Percentiles rank a stretch among this genome's conserved stretches.
Conservation (phyloP, 2,329 filamentous ascomycete genomes). For the Neonectria hederae region DNA sequence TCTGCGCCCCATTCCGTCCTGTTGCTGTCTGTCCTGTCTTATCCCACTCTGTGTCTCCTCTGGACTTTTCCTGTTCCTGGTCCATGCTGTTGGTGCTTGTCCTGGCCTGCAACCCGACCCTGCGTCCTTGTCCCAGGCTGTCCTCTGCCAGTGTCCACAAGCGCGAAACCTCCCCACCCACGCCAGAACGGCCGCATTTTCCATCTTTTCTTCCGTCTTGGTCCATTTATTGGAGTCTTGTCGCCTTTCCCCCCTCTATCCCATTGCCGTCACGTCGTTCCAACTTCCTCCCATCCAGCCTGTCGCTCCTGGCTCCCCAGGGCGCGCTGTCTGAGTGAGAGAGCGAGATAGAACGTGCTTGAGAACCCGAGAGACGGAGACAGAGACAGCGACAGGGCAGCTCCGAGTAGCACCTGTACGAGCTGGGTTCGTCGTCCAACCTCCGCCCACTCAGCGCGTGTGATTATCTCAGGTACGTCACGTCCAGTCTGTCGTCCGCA, state of each 20-base stretch:
- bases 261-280: slow-evolving; percentile 23
- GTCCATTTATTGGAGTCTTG: slow-evolving; percentile 8
- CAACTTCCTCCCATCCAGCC: slow-evolving; percentile 35
- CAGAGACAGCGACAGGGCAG: background rate
- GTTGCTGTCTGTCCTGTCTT: slow-evolving; percentile 14
- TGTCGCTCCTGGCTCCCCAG: slow-evolving; percentile 43
- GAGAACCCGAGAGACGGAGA: slow-evolving; percentile 7
- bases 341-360: slow-evolving; percentile 22
- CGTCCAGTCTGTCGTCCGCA: slow-evolving; percentile 34
- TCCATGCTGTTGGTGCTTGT: slow-evolving; percentile 24
- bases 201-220: slow-evolving; percentile 16
- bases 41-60: slow-evolving; percentile 12
- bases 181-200: slow-evolving; percentile 37
- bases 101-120: slow-evolving; percentile 38
- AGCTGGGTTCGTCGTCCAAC: slow-evolving; percentile 26
- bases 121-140: slow-evolving; percentile 27
- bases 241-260: slow-evolving; percentile 23
- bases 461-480: slow-evolving; percentile 40
- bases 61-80: slow-evolving; percentile 21
- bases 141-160: slow-evolving; percentile 32
- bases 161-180: slow-evolving; percentile 16
- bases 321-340: slow-evolving; percentile 42
- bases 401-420: slow-evolving; percentile 28
- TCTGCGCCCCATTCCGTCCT: slow-evolving; percentile 14
- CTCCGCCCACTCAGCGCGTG: slow-evolving; percentile 15